These are phyloP conservation scores for Calamus simplicifolius DNA, from an alignment of 176 grass and related monocot genomes.

Conservation along the genomic window DNA sequence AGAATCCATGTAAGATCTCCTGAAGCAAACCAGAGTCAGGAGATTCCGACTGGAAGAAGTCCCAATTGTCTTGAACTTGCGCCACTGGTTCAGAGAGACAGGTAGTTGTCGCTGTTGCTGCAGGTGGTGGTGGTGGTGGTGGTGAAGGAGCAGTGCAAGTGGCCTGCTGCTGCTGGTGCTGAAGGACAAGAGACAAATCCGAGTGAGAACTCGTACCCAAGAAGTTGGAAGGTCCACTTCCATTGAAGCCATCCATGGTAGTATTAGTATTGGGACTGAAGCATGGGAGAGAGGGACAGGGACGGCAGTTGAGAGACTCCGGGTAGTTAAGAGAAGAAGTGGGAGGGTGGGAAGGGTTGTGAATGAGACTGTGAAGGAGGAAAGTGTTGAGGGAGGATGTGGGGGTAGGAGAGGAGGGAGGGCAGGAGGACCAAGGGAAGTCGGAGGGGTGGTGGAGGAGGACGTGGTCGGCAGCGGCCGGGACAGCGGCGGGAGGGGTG, in stretches of 20 bases:
- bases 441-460: neutral
- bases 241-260: neutral
- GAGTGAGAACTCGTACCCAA: neutral
- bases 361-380: constrained; percentile 40
- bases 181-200: neutral
- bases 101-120: too few species aligned
- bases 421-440: constrained; percentile 31
- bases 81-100: too few species aligned
- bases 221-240: too few species aligned
- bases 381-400: constrained; percentile 21
- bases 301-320: neutral
- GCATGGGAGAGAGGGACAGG: neutral
- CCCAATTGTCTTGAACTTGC: constrained; percentile 24
- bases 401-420: neutral
- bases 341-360: constrained; percentile 8
- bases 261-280: neutral
- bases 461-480: neutral
- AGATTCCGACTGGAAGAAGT: constrained; percentile 43
- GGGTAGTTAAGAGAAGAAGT: constrained; percentile 8
- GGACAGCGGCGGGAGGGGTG: neutral
- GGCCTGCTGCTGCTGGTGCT: neutral
- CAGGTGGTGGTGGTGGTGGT: neutral
- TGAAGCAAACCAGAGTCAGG: constrained; percentile 58
- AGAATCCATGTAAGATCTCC: constrained; percentile 76
- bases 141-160: neutral